Percentiles rank a stretch among this genome's conserved stretches.
phyloP scores from a whole-genome alignment of 345 rosid genomes.

The Camelina sativa region DNA sequence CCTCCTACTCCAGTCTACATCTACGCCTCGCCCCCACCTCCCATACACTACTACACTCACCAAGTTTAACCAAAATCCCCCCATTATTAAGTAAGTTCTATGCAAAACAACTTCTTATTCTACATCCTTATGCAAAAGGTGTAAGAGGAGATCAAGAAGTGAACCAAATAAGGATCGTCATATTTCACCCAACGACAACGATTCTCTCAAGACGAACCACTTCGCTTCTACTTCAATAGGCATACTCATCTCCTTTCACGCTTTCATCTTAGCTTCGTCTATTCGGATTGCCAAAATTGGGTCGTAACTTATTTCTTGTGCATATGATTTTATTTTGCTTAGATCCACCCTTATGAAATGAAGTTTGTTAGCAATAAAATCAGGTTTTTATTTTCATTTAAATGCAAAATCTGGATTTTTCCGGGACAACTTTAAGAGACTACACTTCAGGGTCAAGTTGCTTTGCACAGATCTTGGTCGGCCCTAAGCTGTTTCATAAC shows the following conservation, averaged over 20 bases:
- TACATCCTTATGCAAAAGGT: not conserved
- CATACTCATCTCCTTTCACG: conserved; percentile 47
- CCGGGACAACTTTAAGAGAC: not conserved
- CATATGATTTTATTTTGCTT: conserved; percentile 28
- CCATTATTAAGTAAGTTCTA: conserved; percentile 29
- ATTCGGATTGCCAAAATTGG: conserved; percentile 24
- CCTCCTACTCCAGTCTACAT: conserved; percentile 44
- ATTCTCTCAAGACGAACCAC: conserved; percentile 42
- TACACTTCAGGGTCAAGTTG: not conserved
- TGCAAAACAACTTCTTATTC: not conserved
- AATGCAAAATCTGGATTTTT: not conserved
- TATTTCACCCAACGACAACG: conserved; percentile 25
- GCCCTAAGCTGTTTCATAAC: not conserved
- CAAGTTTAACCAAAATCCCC: not conserved
- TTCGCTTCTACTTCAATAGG: conserved; percentile 43
- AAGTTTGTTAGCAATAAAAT: too few species aligned
- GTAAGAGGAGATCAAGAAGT: too few species aligned
- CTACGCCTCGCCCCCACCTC: conserved; percentile 47
- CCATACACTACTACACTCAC: conserved; percentile 39
- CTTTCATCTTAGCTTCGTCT: conserved; percentile 41
- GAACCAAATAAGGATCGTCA: conserved; percentile 10
- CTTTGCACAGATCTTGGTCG: not conserved
- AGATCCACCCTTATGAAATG: not conserved
- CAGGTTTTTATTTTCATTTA: not conserved
- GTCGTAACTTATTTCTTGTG: conserved; percentile 29